Evolutionary conservation across 306 rosid species (phyloP).

Genomic region (Ochetophila trinervis): DNA sequence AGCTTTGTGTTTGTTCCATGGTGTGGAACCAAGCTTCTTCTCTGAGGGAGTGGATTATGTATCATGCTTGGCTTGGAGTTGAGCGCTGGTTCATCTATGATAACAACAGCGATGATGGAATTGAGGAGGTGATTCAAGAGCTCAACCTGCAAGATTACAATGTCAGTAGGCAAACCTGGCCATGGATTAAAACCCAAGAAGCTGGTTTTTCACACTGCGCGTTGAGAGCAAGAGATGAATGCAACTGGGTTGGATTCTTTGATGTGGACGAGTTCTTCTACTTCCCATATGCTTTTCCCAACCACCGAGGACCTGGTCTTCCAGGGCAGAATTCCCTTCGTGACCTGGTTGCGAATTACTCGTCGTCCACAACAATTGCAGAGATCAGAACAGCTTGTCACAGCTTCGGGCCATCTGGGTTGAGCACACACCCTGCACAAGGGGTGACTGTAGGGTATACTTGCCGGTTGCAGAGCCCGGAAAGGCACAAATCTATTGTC

Average conservation of each 20-base stretch:
- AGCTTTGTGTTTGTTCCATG: slow-evolving; percentile 91
- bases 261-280: slow-evolving; percentile 93
- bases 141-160: slow-evolving; percentile 58
- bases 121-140: slow-evolving; percentile 51
- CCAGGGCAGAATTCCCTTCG: slow-evolving; percentile 60
- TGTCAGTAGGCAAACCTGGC: slow-evolving; percentile 71
- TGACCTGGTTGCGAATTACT: slow-evolving; percentile 49
- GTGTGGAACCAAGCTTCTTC: slow-evolving; percentile 91
- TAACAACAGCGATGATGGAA: slow-evolving; percentile 83
- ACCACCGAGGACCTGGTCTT: slow-evolving; percentile 15
- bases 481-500: slow-evolving; percentile 85
- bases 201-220: slow-evolving; percentile 97
- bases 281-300: slow-evolving; percentile 52
- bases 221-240: slow-evolving; percentile 72
- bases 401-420: slow-evolving; percentile 92
- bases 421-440: slow-evolving; percentile 50
- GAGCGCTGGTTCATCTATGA: slow-evolving; percentile 95
- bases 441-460: slow-evolving; percentile 83
- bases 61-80: slow-evolving; percentile 92
- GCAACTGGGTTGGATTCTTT: slow-evolving; percentile 93
- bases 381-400: slow-evolving; percentile 86
- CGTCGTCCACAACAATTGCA: slow-evolving; percentile 44
- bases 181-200: slow-evolving; percentile 96
- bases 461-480: slow-evolving; percentile 67
- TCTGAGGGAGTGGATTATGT: slow-evolving; percentile 78